Evolutionary conservation across 495 filamentous ascomycete species (phyloP).

Genomic region (Neurospora sp.): DNA sequence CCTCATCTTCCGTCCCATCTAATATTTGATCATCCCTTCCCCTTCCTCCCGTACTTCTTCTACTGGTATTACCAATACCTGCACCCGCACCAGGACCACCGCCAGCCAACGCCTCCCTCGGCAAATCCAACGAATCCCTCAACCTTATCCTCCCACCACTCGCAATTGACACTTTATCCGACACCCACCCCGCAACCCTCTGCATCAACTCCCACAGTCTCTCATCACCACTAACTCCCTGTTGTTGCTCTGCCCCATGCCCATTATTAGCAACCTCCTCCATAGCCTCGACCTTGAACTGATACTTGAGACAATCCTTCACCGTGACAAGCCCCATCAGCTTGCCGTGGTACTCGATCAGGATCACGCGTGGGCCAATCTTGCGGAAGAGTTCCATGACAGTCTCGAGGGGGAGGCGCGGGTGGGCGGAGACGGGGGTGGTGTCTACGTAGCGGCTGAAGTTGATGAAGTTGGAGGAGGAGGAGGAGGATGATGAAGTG

Average conservation of each 20-base stretch:
- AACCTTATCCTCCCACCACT: conserved; percentile 41
- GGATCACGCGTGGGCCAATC: conserved; percentile 87
- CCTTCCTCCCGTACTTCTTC: conserved; percentile 4
- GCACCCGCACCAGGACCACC: not conserved
- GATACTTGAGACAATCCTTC: conserved; percentile 95
- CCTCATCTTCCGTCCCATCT: conserved; percentile 54
- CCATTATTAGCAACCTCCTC: conserved; percentile 41
- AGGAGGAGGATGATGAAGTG: conserved; percentile 41
- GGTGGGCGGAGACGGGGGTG: conserved; percentile 85
- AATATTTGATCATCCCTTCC: conserved; percentile 34
- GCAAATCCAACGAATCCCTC: conserved; percentile 23
- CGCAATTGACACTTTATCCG: conserved; percentile 35
- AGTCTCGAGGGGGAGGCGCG: conserved; percentile 84
- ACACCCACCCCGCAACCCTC: conserved; percentile 45
- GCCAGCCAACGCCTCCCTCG: conserved; percentile 1
- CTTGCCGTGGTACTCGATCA: conserved; percentile 81
- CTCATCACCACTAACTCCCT: conserved; percentile 44
- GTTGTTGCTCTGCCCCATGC: conserved; percentile 35
- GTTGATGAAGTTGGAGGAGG: conserved; percentile 53
- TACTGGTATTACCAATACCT: conserved; percentile 2
- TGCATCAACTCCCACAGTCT: conserved; percentile 58
- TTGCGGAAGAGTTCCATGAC: conserved; percentile 99
- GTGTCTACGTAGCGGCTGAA: conserved; percentile 84
- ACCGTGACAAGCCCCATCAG: conserved; percentile 83
- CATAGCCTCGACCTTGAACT: conserved; percentile 90